Evolutionary conservation across 1,139 yeast species (phyloP).

Genomic region (Arxiozyma bovina): DNA sequence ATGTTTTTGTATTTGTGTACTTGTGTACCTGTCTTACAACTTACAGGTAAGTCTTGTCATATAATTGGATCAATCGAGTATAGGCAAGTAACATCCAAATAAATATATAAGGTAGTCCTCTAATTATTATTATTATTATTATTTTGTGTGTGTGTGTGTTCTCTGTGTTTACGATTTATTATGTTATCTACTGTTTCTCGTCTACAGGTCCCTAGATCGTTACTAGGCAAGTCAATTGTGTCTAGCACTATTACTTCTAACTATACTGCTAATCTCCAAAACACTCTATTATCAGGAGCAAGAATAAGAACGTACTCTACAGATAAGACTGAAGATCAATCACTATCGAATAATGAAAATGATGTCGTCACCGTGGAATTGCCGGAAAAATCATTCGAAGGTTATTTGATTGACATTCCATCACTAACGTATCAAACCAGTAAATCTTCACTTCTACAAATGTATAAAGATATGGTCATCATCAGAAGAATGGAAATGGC

Average conservation of each 20-base stretch:
- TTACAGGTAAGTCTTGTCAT: background rate
- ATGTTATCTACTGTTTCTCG: slow-evolving; percentile 1
- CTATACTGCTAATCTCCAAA: background rate
- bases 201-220: background rate
- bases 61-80: background rate
- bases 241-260: background rate
- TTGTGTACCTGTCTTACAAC: no score
- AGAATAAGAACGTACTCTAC: background rate
- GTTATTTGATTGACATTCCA: slow-evolving; percentile 77
- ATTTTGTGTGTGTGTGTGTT: background rate
- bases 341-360: background rate
- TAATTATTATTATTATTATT: no score
- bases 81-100: background rate
- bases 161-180: background rate
- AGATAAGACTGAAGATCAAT: background rate
- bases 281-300: background rate
- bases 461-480: slow-evolving; percentile 93
- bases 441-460: slow-evolving; percentile 69
- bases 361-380: slow-evolving; percentile 39
- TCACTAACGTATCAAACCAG: slow-evolving; percentile 64
- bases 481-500: slow-evolving; percentile 99
- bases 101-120: background rate
- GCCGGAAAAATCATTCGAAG: slow-evolving; percentile 76
- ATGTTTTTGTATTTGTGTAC: no score
- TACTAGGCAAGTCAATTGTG: background rate